Evolutionary conservation across 169 alveolate species (phyloP), one percentile per base, ranked within the genome.

Genomic region (Plasmodium billcollinsi): DNA sequence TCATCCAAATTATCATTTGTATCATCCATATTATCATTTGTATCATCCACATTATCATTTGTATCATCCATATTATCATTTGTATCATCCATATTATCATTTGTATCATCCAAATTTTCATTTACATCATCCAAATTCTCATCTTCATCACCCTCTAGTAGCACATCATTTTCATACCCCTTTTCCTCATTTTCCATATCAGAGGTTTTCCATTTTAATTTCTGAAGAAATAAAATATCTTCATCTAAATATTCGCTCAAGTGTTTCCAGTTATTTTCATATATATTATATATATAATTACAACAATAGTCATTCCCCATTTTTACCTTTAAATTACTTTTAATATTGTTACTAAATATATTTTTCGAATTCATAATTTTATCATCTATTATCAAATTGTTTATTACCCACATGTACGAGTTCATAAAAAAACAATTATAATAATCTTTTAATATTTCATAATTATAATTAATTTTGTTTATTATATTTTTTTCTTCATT

Each of bases 331-430:
- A 69, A 72, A 29, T 67, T 83, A 14, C 58, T 58, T 88, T 94
- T 91, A 85, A 93, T 93, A 88, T 93, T 93, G 71, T 89, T 90
- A 76, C 73, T 91, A 80, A 91, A 94, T 61, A 73, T 65, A 91
- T 92, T 93, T 73, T 94, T 94, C 63, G 94, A 83, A 78, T 95
- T 95, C 93, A 92, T 80, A 18, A 95, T 92, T 73, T 96, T 96
- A 65, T 97, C 98, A 63, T 97, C 98, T 59, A 96, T 97, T 20
- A 97, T 95, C 62, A 98, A 93, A 43, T 97, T 98, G 76, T 99
- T 98, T 49, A 98, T 95, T 3, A 98, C 96, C 99, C 99, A 98
- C 98, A 97, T 97, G 75, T 97, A 95, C 33, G 98, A 97, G 58
- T 93, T 96, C 74, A 97, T 91, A 93, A 97, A 98, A 95, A 95